phyloP scores from a whole-genome alignment of 2,329 filamentous ascomycete genomes.

The Neoscytalidium dimidiatum region DNA sequence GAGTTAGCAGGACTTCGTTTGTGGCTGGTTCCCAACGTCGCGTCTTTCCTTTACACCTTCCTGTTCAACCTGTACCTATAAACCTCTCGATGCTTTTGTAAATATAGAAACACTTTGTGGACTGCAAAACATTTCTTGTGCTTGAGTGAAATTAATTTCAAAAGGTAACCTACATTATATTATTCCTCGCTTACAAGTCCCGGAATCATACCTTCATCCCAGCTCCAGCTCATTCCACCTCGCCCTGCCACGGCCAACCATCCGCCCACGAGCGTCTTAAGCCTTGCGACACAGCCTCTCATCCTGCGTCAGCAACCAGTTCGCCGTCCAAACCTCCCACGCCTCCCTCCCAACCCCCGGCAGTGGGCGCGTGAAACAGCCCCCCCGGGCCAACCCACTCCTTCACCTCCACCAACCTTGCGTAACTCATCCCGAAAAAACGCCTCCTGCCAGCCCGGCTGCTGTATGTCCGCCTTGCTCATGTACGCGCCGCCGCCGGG shows the following conservation, averaged over 20 bases:
- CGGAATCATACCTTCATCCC: too few species aligned
- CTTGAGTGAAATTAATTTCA: background rate
- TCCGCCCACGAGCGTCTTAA: background rate
- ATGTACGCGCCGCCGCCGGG: slow-evolving; percentile 28
- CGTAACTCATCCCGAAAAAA: slow-evolving; percentile 30
- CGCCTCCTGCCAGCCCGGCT: slow-evolving; percentile 28
- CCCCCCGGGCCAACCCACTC: slow-evolving; percentile 26
- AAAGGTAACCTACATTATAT: too few species aligned
- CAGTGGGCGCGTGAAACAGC: slow-evolving; percentile 27
- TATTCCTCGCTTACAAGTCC: too few species aligned
- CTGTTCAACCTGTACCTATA: background rate
- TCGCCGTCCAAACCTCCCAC: slow-evolving; percentile 25
- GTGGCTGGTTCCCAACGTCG: background rate
- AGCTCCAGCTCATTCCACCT: too few species aligned
- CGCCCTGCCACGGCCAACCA: background rate
- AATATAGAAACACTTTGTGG: background rate
- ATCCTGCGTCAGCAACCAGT: slow-evolving; percentile 21
- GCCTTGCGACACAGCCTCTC: slow-evolving; percentile 21
- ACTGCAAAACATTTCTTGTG: background rate
- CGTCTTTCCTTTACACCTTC: background rate
- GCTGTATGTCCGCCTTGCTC: slow-evolving; percentile 31
- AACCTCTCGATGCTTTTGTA: background rate
- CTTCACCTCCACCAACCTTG: slow-evolving; percentile 27
- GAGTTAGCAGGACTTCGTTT: background rate
- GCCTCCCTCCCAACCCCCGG: slow-evolving; percentile 31